Conservation (phyloP, 2,329 filamentous ascomycete genomes). For the Mycocentrospora acerina region DNA sequence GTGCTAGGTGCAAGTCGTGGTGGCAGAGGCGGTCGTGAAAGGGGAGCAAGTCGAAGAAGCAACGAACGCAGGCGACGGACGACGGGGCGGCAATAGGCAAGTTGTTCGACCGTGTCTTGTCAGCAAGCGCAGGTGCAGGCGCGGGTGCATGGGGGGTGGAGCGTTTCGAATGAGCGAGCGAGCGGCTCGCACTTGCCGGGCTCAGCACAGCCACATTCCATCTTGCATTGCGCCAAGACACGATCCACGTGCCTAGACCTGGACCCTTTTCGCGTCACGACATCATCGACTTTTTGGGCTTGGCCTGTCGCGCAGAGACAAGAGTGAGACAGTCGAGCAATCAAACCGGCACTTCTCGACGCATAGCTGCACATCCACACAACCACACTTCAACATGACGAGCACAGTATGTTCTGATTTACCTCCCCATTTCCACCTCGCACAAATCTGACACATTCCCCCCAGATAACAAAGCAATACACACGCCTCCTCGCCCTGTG, state of each 20-base stretch:
- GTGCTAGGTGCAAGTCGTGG: too few species aligned
- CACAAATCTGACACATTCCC: constrained; percentile 4
- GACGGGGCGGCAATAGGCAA: constrained; percentile 1
- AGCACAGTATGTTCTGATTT: constrained; percentile 12
- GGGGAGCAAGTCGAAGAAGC: too few species aligned
- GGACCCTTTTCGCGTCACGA: constrained; percentile 1
- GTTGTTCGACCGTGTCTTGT: neutral
- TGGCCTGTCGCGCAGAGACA: neutral
- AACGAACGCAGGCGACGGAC: neutral
- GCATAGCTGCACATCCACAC: too few species aligned
- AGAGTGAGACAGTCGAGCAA: neutral
- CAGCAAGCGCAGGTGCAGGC: constrained; percentile 5
- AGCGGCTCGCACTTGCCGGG: neutral
- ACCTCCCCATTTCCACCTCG: too few species aligned
- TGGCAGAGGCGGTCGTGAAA: too few species aligned
- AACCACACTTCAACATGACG: constrained; percentile 15
- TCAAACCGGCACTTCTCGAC: too few species aligned
- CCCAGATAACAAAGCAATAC: constrained; percentile 50
- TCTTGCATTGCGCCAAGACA: constrained; percentile 1
- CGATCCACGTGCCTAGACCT: neutral
- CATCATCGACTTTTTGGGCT: constrained; percentile 8
- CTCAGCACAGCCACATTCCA: constrained; percentile 2
- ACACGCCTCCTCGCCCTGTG: constrained; percentile 51
- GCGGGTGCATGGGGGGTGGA: too few species aligned
- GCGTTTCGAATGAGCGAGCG: constrained; percentile 2